Percentiles rank a stretch among this genome's conserved stretches.
These are phyloP conservation scores for Incumbomyces lentus DNA, from an alignment of 2,329 filamentous ascomycete genomes.

Conservation along the genomic window DNA sequence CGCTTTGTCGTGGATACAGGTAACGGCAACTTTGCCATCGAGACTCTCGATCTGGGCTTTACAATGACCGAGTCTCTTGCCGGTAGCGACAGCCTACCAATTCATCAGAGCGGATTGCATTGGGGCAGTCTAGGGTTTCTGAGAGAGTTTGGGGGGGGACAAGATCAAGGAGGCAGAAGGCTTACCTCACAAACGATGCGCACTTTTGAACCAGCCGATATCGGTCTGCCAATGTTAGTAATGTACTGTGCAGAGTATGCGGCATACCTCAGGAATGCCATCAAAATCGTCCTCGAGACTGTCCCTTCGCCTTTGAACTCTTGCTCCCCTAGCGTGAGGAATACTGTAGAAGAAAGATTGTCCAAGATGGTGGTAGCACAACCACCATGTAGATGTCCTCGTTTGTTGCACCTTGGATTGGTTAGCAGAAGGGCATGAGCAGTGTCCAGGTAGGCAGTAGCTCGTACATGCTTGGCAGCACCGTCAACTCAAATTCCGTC, in stretches of 20 bases:
- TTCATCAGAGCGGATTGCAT: not conserved
- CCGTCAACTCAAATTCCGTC: slow-evolving; percentile 1
- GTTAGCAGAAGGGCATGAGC: not conserved
- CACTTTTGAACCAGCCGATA: slow-evolving; percentile 6
- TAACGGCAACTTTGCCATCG: slow-evolving; percentile 18
- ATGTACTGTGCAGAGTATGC: not conserved
- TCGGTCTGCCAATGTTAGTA: not conserved
- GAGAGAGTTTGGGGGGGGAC: not conserved
- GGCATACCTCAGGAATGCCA: slow-evolving; percentile 5
- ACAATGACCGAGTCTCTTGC: slow-evolving; percentile 5
- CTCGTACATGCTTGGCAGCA: not conserved
- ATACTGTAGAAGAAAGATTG: slow-evolving; percentile 49
- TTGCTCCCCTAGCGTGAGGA: slow-evolving; percentile 46
- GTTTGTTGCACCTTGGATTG: slow-evolving; percentile 11
- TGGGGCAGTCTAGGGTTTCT: not conserved
- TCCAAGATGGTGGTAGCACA: slow-evolving; percentile 60
- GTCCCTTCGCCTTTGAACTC: slow-evolving; percentile 50
- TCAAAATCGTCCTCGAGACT: slow-evolving; percentile 17
- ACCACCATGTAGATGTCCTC: slow-evolving; percentile 17
- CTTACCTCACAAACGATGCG: slow-evolving; percentile 2
- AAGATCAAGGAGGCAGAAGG: not conserved
- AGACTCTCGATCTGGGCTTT: slow-evolving; percentile 8
- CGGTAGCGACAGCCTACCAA: not conserved
- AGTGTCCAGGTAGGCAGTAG: too few relatives aligned
- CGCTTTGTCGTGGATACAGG: slow-evolving; percentile 27